phyloP scores from a whole-genome alignment of 2,329 filamentous ascomycete species.

The Ophiosphaerella narmari region DNA sequence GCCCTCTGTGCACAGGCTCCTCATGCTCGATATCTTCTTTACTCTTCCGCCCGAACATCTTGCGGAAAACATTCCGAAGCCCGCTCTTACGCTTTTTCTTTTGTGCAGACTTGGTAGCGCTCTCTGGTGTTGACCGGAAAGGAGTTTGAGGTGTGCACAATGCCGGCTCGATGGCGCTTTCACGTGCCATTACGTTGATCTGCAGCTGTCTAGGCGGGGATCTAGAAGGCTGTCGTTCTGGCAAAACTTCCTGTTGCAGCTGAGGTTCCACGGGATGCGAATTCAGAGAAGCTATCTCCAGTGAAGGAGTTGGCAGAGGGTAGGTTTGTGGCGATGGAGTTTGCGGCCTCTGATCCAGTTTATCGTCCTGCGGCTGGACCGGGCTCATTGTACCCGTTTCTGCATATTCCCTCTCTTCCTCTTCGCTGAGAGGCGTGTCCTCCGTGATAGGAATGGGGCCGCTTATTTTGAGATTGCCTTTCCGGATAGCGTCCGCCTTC shows the following conservation, averaged over 20 bases:
- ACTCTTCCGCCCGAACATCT: slow-evolving; percentile 44
- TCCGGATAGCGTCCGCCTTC: slow-evolving; percentile 47
- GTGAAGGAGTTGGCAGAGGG: slow-evolving; percentile 14
- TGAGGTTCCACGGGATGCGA: slow-evolving; percentile 13
- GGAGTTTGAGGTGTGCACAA: slow-evolving; percentile 33
- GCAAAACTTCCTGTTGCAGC: slow-evolving; percentile 7
- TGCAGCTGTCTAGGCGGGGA: slow-evolving; percentile 30
- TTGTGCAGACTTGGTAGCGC: slow-evolving; percentile 25
- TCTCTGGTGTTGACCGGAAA: slow-evolving; percentile 36
- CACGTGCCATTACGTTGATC: slow-evolving; percentile 29
- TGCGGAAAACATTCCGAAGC: slow-evolving; percentile 42
- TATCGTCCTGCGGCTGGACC: slow-evolving; percentile 19
- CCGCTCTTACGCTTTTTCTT: slow-evolving; percentile 45
- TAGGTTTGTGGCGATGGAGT: slow-evolving; percentile 19
- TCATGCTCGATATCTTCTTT: slow-evolving; percentile 32
- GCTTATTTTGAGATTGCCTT: slow-evolving; percentile 46
- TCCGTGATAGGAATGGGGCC: slow-evolving; percentile 46
- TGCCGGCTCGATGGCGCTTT: slow-evolving; percentile 29
- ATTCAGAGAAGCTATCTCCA: slow-evolving; percentile 12
- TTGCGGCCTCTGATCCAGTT: slow-evolving; percentile 15
- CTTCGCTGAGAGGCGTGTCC: slow-evolving; percentile 40
- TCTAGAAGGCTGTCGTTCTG: slow-evolving; percentile 11
- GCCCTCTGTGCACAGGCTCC: slow-evolving; percentile 26
- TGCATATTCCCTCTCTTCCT: slow-evolving; percentile 39
- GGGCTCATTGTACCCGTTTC: slow-evolving; percentile 25